Base-by-base conservation (phyloP, 331 rosid genomes). In the Prunus yedoensis region DNA sequence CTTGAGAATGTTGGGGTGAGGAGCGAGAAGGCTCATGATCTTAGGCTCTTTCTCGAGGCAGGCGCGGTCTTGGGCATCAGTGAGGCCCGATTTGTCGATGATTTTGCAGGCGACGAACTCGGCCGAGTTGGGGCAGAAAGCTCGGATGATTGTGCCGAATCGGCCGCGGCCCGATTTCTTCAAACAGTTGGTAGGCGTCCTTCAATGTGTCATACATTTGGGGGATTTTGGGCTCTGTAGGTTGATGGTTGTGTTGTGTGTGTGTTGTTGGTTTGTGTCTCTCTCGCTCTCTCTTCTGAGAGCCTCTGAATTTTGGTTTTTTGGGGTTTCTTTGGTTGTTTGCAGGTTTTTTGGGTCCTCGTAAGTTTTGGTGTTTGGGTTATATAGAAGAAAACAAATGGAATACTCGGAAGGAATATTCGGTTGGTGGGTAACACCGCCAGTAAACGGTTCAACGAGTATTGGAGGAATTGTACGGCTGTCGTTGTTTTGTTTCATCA, bases 121-220 rank as follows among this genome's bases (percentile, higher is more conserved):
- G 64, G 76, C 46, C 7, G 86, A 52, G 13, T 16, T 11, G 0
- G 78, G 77, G 76, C 90, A 68, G 63, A 79, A 84, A 59, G 93
- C 91, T 8, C 95, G 91, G 60, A 74, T 77, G 15, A 93, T 87
- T 35, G 81, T 89, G 71, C 92, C 97, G 82, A 93, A 91, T 4
- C 85, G 75, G 5, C 97, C 98, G 2, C 95, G 88, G 8, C 98
- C n/a, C 98, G 47, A 93, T 82, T 71, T 91, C 97, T 28, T 93
- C 89, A 14, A 80, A 50, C 38, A 84, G 49, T 77, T 86, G 82
- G 89, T 91, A 93, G 17, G 86, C 74, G n/a, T 69, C 76, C 50
- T 74, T 82, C 64, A 84, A 72, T 41, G 83, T 52, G 38, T 87
- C 87, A 35, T 85, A 78, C 97, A 94, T 91, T 74, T 27, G 69